Conservation (phyloP, 768 basidiomycete genomes). For the Pisolithus orientalis region DNA sequence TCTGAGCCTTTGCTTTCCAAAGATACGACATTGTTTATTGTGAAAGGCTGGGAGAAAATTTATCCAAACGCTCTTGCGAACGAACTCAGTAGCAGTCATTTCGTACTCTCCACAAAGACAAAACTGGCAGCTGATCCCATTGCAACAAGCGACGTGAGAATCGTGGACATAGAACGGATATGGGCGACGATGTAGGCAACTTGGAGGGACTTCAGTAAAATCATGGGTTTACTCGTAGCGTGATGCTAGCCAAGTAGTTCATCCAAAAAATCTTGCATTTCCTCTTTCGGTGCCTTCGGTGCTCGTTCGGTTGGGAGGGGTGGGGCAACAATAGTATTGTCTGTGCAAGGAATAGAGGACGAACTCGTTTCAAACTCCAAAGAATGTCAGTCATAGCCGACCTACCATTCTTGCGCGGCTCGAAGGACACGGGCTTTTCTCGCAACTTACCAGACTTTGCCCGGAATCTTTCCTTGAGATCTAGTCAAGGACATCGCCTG, state of each 20-base stretch:
- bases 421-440: constrained; percentile 28
- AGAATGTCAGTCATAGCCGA: neutral
- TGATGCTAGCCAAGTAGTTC: constrained; percentile 44
- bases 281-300: constrained; percentile 37
- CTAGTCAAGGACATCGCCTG: constrained; percentile 25
- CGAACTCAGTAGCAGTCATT: too few species aligned
- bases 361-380: neutral
- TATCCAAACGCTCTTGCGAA: too few species aligned
- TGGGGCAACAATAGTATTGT: constrained; percentile 37
- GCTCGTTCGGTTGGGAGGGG: constrained; percentile 39
- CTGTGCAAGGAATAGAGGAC: constrained; percentile 12
- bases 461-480: constrained; percentile 53
- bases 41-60: too few species aligned
- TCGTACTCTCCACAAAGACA: too few species aligned
- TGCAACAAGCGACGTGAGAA: too few species aligned
- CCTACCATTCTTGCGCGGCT: constrained; percentile 35
- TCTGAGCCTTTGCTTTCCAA: too few species aligned
- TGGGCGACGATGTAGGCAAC: too few species aligned
- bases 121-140: too few species aligned
- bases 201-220: too few species aligned
- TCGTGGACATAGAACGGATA: too few species aligned
- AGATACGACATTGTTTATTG: too few species aligned
- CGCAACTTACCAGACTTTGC: constrained; percentile 47
- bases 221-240: too few species aligned
- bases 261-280: constrained; percentile 71